Evolutionary conservation across 768 basidiomycete genomes (phyloP), one percentile per base, ranked within the genome.

Genomic region (Russula vinacea): DNA sequence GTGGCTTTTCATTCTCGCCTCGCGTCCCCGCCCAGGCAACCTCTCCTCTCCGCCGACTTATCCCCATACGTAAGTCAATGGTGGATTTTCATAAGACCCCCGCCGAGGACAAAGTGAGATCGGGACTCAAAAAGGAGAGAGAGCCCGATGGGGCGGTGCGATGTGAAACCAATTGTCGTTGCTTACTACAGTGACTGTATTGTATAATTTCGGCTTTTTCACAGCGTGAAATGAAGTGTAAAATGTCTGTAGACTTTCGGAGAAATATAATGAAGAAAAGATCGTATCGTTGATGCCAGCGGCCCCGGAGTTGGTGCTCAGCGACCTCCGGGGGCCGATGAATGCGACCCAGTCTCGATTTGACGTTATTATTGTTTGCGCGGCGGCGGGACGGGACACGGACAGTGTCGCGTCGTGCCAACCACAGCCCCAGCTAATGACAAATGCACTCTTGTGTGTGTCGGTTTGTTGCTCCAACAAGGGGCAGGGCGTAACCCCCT

Each of bases 291-390:
- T 56, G 58, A 37, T 42, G 47, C 58, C 63, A 64, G 63, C 63
- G 63, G 53, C 63, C 22, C 39, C 35, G 53, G 44, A 64, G 53
- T 64, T 64, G 63, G 35, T 60, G 63, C 63, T 64, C 63, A 64
- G 63, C 63, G 63, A 64, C 53, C 39, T 50, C 39, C 63, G 51
- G 53, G 32, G 44, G 16, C 40, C 53, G 45, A 42, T 5, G 26
- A 14, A 29, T 58, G 26, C 44, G 42, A 29, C 42, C 29, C 14
- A 19, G 26, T 29, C 56, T 32, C 40, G 11, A 29, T 37, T 54
- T 54, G 53, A 47, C 22, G 14, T 22, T 35, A 26, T 33, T 37
- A 24, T 14, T 4, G 11, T 10, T 13, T 37, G 37, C 13, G n/a
- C 51, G 51, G 19, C 16, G 22, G 16, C 26, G 14, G 16, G 29